phyloP scores from a whole-genome alignment of 1,139 yeast species.

The Schwanniomyces etchellsii region DNA sequence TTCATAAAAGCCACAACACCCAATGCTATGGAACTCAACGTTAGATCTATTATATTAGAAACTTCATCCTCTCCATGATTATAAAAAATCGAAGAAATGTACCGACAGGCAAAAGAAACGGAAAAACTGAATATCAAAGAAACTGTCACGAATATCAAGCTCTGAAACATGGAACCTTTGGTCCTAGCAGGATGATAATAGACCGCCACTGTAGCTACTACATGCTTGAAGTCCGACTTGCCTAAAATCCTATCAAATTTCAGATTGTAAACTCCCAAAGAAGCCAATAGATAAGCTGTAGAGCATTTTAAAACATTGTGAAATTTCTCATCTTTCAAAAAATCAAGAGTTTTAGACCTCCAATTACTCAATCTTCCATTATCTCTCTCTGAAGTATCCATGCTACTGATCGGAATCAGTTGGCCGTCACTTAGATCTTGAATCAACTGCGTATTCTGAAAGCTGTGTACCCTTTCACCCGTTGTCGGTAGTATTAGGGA shows the following conservation, averaged over 20 bases:
- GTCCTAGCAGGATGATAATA: slow-evolving; percentile 82
- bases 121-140: slow-evolving; percentile 54
- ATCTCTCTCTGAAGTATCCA: no score
- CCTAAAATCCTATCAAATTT: slow-evolving; percentile 56
- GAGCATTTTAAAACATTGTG: slow-evolving; percentile 57
- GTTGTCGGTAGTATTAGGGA: slow-evolving; percentile 38
- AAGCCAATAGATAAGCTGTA: slow-evolving; percentile 65
- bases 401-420: neutral
- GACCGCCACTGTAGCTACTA: slow-evolving; percentile 77
- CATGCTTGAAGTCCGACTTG: slow-evolving; percentile 68
- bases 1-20: slow-evolving; percentile 68
- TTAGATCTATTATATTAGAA: slow-evolving; percentile 53
- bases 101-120: slow-evolving; percentile 51
- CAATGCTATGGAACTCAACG: slow-evolving; percentile 49
- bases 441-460: neutral
- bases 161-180: slow-evolving; percentile 76
- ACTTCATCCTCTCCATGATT: slow-evolving; percentile 42
- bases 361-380: no score
- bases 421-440: no score
- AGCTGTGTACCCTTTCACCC: slow-evolving; percentile 22
- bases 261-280: slow-evolving; percentile 67
- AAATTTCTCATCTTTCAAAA: slow-evolving; percentile 9
- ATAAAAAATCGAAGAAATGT: slow-evolving; percentile 43
- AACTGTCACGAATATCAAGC: slow-evolving; percentile 53
- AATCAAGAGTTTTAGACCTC: neutral